A percentile compares a stretch with the other conserved stretches of the same genome.
Evolutionary conservation across 192 early-diverging fungal genomes (phyloP).

Genomic region (Borealophlyctis nickersoniae): DNA sequence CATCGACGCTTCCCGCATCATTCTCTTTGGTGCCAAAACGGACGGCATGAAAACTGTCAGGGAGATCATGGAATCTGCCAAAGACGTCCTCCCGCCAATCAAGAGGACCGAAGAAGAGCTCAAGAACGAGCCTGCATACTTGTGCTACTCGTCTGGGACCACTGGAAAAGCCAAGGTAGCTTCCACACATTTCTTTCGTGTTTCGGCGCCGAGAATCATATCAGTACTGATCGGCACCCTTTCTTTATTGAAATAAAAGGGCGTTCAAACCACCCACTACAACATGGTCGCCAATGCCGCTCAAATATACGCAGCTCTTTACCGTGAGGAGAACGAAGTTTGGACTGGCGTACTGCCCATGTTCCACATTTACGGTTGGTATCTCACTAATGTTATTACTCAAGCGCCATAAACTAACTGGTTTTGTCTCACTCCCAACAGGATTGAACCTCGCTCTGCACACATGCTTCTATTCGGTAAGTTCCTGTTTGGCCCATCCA

Average conservation of each 20-base stretch:
- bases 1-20: conserved; percentile 29
- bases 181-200: too few relatives aligned
- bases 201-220: background rate
- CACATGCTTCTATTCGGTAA: conserved; percentile 74
- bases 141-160: conserved; percentile 73
- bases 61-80: conserved; percentile 33
- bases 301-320: conserved; percentile 50
- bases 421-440: conserved; percentile 37
- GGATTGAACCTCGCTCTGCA: conserved; percentile 32
- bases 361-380: conserved; percentile 50
- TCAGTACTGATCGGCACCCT: background rate
- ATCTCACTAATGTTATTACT: conserved; percentile 85
- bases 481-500: conserved; percentile 34
- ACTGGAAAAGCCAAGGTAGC: conserved; percentile 67
- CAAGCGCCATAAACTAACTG: conserved; percentile 58
- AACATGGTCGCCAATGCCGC: conserved; percentile 78
- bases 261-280: conserved; percentile 70
- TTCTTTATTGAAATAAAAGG: background rate
- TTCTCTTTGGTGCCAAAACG: conserved; percentile 12
- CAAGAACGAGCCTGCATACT: conserved; percentile 47
- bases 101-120: conserved; percentile 41
- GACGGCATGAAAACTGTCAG: conserved; percentile 32
- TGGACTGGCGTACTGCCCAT: conserved; percentile 68
- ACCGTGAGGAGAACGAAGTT: conserved; percentile 7
- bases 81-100: conserved; percentile 30